These are phyloP conservation scores for Polyporus arcularius DNA, from an alignment of 768 basidiomycete species.

Conservation along the genomic window DNA sequence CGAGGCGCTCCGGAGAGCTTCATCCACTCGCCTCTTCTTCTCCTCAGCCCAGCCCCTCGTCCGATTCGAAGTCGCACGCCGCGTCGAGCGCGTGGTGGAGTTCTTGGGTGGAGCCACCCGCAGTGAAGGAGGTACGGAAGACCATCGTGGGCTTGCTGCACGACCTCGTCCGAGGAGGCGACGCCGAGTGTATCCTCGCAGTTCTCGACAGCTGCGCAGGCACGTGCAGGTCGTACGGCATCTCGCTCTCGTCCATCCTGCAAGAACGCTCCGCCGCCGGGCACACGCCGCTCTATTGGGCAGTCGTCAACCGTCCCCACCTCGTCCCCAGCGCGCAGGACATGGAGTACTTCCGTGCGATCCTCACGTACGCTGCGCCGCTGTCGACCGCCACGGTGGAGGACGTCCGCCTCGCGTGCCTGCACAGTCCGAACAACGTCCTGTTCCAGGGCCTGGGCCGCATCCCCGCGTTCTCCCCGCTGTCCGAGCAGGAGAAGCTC, in stretches of 20 bases:
- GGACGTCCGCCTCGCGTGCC: constrained; percentile 69
- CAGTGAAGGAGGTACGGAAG: constrained; percentile 43
- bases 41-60: not conserved
- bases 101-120: constrained; percentile 13
- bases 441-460: constrained; percentile 63
- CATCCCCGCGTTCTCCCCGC: constrained; percentile 50
- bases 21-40: not conserved
- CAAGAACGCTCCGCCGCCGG: constrained; percentile 66
- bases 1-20: not conserved
- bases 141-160: constrained; percentile 57
- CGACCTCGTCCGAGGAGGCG: constrained; percentile 40
- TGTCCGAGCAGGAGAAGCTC: constrained; percentile 54
- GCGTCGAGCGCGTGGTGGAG: constrained; percentile 48
- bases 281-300: constrained; percentile 74
- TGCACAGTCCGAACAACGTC: constrained; percentile 59
- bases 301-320: constrained; percentile 58
- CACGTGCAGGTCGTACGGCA: constrained; percentile 51
- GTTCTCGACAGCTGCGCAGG: constrained; percentile 68
- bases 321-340: constrained; percentile 12
- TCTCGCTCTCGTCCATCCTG: constrained; percentile 55
- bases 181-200: constrained; percentile 28
- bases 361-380: constrained; percentile 55
- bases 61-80: not conserved
- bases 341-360: constrained; percentile 43
- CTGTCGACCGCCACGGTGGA: constrained; percentile 43